These are phyloP conservation scores for Phaffia rhodozyma DNA, from an alignment of 1,284 basidiomycete species.

Conservation along the genomic window DNA sequence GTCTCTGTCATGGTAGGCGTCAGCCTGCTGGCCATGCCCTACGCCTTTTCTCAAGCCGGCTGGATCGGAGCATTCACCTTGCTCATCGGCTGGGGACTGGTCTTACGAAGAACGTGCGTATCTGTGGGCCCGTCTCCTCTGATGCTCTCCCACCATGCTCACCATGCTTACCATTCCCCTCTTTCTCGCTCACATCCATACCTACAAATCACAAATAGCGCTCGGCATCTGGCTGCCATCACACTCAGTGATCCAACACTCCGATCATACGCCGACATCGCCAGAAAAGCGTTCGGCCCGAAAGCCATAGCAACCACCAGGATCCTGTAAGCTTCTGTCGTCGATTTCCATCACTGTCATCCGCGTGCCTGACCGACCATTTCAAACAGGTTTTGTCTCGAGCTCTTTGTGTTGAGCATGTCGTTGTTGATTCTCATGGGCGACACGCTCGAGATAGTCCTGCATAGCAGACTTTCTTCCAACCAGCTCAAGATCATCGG, in stretches of 20 bases:
- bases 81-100: too few relatives aligned
- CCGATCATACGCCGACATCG: constrained; percentile 78
- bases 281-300: constrained; percentile 70
- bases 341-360: neutral
- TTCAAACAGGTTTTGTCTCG: constrained; percentile 54
- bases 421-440: constrained; percentile 74
- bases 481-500: constrained; percentile 64
- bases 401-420: constrained; percentile 67
- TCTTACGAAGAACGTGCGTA: too few relatives aligned
- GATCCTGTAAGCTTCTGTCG: constrained; percentile 32
- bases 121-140: too few relatives aligned
- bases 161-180: too few relatives aligned
- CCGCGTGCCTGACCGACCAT: neutral
- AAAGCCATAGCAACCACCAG: constrained; percentile 54
- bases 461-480: constrained; percentile 49
- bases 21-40: too few relatives aligned
- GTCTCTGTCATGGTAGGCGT: too few relatives aligned
- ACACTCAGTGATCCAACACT: constrained; percentile 58
- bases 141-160: too few relatives aligned
- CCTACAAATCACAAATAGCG: too few relatives aligned
- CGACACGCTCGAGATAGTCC: constrained; percentile 64
- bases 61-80: too few relatives aligned
- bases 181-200: too few relatives aligned
- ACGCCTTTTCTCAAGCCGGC: too few relatives aligned
- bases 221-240: constrained; percentile 66